Percentiles rank a stretch among this genome's conserved stretches.
These are phyloP conservation scores for Haplographium delicatum DNA, from an alignment of 495 filamentous ascomycete genomes.

Conservation along the genomic window DNA sequence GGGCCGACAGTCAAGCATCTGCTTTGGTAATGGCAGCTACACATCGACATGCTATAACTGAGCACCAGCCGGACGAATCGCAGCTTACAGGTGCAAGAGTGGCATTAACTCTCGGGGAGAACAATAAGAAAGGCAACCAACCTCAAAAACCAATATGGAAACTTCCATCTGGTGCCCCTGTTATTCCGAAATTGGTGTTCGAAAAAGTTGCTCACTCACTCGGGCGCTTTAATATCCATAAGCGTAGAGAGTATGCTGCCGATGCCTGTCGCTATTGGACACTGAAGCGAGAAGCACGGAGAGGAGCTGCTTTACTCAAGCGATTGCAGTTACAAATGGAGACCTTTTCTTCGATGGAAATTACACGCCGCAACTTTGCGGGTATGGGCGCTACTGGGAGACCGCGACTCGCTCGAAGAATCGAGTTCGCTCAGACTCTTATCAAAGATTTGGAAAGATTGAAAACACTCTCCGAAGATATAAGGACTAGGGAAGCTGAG, in stretches of 20 bases:
- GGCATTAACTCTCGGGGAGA: conserved; percentile 60
- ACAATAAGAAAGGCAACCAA: conserved; percentile 66
- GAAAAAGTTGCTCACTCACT: conserved; percentile 76
- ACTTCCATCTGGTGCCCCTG: conserved; percentile 87
- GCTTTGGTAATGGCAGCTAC: conserved; percentile 72
- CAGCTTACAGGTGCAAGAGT: conserved; percentile 49
- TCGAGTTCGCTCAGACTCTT: conserved; percentile 78
- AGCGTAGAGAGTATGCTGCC: conserved; percentile 83
- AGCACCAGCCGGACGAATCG: conserved; percentile 50
- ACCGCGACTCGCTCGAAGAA: conserved; percentile 69
- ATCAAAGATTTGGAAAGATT: conserved; percentile 71
- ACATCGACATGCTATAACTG: conserved; percentile 53
- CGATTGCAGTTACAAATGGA: conserved; percentile 91
- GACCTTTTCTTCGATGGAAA: conserved; percentile 92
- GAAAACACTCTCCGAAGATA: conserved; percentile 56
- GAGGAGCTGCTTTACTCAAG: conserved; percentile 88
- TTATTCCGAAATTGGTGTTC: conserved; percentile 82
- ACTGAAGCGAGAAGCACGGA: conserved; percentile 84
- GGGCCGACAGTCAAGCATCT: conserved; percentile 85
- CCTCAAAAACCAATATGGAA: conserved; percentile 78
- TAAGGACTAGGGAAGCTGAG: conserved; percentile 65
- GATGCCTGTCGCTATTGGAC: conserved; percentile 98
- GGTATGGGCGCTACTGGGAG: conserved; percentile 83
- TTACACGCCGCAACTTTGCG: conserved; percentile 86
- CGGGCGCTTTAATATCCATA: conserved; percentile 71